A percentile compares a stretch with the other conserved stretches of the same genome.
These are phyloP conservation scores for Pythium aquatile DNA, from an alignment of 352 stramenopile species.

Conservation along the genomic window DNA sequence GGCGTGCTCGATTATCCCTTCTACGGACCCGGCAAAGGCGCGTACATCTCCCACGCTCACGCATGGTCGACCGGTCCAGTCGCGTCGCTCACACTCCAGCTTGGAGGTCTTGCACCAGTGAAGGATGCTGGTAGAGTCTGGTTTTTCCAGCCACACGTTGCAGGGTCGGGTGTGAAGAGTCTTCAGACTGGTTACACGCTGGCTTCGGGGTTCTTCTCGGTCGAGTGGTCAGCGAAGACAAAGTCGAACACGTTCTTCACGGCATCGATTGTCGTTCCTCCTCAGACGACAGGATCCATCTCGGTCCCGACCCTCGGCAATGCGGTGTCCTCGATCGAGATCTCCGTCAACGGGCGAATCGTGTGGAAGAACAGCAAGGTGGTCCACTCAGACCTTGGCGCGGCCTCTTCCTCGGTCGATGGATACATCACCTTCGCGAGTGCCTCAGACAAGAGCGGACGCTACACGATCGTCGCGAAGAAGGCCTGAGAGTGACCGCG, in stretches of 20 bases:
- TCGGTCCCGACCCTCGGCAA: constrained; percentile 35
- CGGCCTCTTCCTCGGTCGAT: neutral
- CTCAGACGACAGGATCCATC: constrained; percentile 17
- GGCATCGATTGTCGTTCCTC: neutral
- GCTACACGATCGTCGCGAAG: neutral
- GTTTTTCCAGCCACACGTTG: neutral
- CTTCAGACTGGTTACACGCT: neutral
- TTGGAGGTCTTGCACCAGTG: constrained; percentile 21
- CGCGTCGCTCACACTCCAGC: constrained; percentile 24
- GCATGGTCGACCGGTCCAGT: constrained; percentile 38
- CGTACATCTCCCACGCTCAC: constrained; percentile 38
- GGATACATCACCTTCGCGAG: neutral
- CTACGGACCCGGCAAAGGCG: constrained; percentile 28
- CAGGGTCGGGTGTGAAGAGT: neutral
- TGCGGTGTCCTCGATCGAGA: constrained; percentile 22
- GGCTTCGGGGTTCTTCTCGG: neutral
- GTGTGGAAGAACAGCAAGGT: constrained; percentile 29
- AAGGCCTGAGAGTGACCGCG: neutral
- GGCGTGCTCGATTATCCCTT: constrained; percentile 38
- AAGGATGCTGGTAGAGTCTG: constrained; percentile 21
- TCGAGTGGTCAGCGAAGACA: neutral
- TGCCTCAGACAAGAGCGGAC: neutral
- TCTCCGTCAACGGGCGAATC: constrained; percentile 33
- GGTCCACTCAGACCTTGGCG: neutral
- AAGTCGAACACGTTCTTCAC: neutral